These are phyloP conservation scores for Hanseniaspora guilliermondii DNA, from an alignment of 805 yeast species.

Conservation along the genomic window DNA sequence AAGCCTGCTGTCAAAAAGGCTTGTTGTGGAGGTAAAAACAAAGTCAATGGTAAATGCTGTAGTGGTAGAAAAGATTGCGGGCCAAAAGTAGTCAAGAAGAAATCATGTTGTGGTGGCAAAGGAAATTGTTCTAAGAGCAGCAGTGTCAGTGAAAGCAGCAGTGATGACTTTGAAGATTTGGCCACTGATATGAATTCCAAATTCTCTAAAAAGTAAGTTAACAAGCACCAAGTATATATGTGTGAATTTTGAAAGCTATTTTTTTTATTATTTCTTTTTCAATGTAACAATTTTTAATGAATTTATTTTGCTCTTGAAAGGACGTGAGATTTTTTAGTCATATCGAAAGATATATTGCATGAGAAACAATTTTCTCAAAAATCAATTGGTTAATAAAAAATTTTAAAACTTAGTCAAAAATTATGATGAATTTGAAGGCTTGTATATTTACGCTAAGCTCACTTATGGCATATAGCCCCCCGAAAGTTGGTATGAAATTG, in stretches of 20 bases:
- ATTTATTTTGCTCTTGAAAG: too few relatives aligned
- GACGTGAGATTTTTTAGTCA: too few relatives aligned
- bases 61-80: not conserved
- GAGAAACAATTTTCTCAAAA: not conserved
- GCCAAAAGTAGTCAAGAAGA: not conserved
- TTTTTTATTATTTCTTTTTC: too few relatives aligned
- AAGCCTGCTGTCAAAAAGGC: conserved; percentile 1
- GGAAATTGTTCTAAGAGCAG: not conserved
- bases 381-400: not conserved
- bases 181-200: conserved; percentile 9
- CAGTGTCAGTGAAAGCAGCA: not conserved
- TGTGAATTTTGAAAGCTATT: not conserved
- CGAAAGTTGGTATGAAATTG: too few relatives aligned
- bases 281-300: too few relatives aligned
- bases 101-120: conserved; percentile 3
- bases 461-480: too few relatives aligned
- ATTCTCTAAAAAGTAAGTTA: conserved; percentile 2
- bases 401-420: too few relatives aligned
- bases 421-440: too few relatives aligned
- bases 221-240: not conserved
- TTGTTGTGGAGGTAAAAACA: conserved; percentile 12
- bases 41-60: conserved; percentile 10
- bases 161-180: conserved; percentile 1
- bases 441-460: too few relatives aligned
- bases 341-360: too few relatives aligned